Evolutionary conservation across 129 eudicot genomes (phyloP).

Genomic region (Pseudognaphalium luteoalbum): DNA sequence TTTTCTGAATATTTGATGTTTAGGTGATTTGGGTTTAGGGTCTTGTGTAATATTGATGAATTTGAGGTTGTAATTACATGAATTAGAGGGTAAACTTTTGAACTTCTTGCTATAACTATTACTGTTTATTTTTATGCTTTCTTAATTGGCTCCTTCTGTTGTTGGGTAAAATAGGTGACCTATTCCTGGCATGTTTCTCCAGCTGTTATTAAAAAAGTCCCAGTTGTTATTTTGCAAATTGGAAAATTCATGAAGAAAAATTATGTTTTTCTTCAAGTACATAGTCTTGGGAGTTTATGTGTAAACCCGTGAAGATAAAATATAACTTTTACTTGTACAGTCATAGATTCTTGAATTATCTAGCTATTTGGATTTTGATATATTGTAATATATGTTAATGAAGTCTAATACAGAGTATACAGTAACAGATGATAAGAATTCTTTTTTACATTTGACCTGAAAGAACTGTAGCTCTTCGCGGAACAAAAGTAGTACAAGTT

Average conservation of each 20-base stretch:
- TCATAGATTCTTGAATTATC: slow-evolving; percentile 12
- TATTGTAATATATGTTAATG: slow-evolving; percentile 9
- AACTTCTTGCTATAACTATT: background rate
- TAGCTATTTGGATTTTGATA: background rate
- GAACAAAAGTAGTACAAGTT: background rate
- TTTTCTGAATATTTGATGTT: background rate
- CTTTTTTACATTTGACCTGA: background rate
- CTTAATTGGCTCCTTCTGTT: background rate
- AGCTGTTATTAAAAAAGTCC: background rate
- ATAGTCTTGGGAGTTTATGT: background rate
- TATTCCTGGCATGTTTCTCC: background rate
- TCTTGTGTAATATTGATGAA: background rate
- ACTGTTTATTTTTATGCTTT: background rate
- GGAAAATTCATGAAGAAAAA: background rate
- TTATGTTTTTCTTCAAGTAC: background rate
- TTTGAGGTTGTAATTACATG: background rate
- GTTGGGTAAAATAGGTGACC: slow-evolving; percentile 5
- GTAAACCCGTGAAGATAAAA: slow-evolving; percentile 14
- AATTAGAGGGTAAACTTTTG: background rate
- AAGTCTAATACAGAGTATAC: background rate
- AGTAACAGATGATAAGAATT: background rate
- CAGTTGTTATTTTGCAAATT: background rate
- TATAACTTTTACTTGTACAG: background rate
- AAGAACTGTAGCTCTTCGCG: background rate
- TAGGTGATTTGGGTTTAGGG: background rate